Evolutionary conservation across 2,329 filamentous ascomycete genomes (phyloP), one percentile per base, ranked within the genome.

Genomic region (Fusarium bulbicola): DNA sequence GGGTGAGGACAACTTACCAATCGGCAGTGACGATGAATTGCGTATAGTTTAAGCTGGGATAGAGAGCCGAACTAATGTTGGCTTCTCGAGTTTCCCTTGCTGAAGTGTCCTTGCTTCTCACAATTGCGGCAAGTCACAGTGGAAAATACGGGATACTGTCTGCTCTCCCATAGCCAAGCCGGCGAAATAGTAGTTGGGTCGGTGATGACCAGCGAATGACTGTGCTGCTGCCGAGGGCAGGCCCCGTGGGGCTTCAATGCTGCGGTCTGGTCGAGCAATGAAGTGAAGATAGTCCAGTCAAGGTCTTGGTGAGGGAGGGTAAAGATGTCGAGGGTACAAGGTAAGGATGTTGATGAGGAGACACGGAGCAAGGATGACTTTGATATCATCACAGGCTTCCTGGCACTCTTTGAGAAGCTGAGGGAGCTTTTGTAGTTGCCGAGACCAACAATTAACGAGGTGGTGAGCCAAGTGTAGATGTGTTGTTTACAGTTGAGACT

Each of bases 71-170:
- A 1, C 84, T 81, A 42, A 90, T 86, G 56, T 86, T 88, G 12
- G 89, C 89, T 78, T 93, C 92, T 11, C 91, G 86, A 1, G 92
- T 92, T 78, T 97, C 93, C 91, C 40, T 86, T 36, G 61, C 89
- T 85, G 72, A 85, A 86, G 75, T 93, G 91, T 6, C 90, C 91
- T 66, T 85, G 84, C 71, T 89, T 85, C n/a, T 88, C 84, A 70
- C 91, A 93, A 79, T 88, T 83, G 70, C 87, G 88, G 82, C 91
- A 93, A 94, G 83, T 86, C 7, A 90, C 88, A 16, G 4, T 21
- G 43, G 24, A 45, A 26, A 26, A 45, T 45, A 45, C 42, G 24
- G 24, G 24, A 45, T 20, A 20, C 43, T 3, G 24, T 26, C 43
- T 45, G n/a, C n/a, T 24, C 40, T 24, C 40, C 37, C 3, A 24